These are phyloP conservation scores for Aspergillus terreus DNA, from an alignment of 2,329 filamentous ascomycete species.

Conservation along the genomic window DNA sequence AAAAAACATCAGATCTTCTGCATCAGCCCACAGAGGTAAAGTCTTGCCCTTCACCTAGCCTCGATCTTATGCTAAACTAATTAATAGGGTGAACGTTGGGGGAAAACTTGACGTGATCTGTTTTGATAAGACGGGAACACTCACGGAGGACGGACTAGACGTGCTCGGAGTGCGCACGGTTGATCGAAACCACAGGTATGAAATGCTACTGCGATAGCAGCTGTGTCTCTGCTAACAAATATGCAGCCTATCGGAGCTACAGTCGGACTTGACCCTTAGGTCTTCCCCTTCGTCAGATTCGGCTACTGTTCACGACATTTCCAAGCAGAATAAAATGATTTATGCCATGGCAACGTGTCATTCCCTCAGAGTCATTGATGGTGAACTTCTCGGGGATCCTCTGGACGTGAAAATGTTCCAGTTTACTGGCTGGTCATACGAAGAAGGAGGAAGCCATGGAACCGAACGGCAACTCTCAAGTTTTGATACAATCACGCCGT, in stretches of 20 bases:
- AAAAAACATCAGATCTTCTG: conserved; percentile 93
- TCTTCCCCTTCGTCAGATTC: conserved; percentile 47
- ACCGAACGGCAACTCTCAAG: conserved; percentile 65
- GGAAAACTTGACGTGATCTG: conserved; percentile 95
- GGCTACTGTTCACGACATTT: conserved; percentile 58
- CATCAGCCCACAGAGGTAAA: conserved; percentile 77
- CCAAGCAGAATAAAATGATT: conserved; percentile 66
- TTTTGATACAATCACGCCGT: conserved; percentile 70
- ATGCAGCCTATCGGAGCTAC: conserved; percentile 32
- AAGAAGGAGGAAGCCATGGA: conserved; percentile 72
- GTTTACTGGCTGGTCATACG: conserved; percentile 87
- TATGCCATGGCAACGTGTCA: conserved; percentile 98
- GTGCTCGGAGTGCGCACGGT: conserved; percentile 84
- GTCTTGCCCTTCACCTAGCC: background rate
- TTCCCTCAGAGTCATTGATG: conserved; percentile 80
- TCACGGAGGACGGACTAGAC: conserved; percentile 94
- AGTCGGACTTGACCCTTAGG: conserved; percentile 61
- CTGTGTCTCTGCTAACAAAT: background rate
- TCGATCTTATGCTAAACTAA: conserved; percentile 4
- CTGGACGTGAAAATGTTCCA: conserved; percentile 98
- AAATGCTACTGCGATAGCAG: background rate
- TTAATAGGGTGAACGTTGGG: conserved; percentile 77
- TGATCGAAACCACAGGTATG: conserved; percentile 52
- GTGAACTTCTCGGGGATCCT: conserved; percentile 86
- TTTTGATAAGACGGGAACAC: conserved; percentile 97